Base-by-base conservation (phyloP, 441 rosid species). In the Euphorbia corollata region DNA sequence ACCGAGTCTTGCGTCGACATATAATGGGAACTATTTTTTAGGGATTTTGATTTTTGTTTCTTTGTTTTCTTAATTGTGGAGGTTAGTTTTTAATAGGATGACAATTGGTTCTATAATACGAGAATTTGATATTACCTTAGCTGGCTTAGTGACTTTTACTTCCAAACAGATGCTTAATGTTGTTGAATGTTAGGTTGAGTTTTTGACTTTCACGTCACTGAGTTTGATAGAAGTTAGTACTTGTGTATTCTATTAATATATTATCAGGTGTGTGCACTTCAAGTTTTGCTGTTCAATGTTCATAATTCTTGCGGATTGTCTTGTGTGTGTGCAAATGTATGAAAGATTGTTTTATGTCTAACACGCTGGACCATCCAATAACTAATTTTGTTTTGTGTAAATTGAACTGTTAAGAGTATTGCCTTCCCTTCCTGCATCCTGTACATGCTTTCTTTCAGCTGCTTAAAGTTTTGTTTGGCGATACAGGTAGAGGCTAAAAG, bases 401-500 rank as follows among this genome's bases (percentile, higher is more conserved):
- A 24, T 32, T 2, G 13, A 48, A 47, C 38, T 18, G 5, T 27
- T 68, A 4, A 47, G 59, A 50, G 24, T 22, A 51, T 23, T 11
- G 11, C 15, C 4, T 30, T 5, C 8, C 41, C 47, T 11, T 65
- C 45, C 13, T 22, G 65, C 30, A 71, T 18, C 5, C 0, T 55
- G 34, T 5, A 36, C 23, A 19, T 41, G 16, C 36, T 2, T 32
- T 58, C 55, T 23, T 68, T 51, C 23, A 54, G 63, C 22, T 24
- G 58, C 45, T 71, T 64, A 61, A 70, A 61, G 45, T 68, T 60
- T 15, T 19, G 13, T 64, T 48, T 80, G 72, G 56, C 60, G 5
- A 63, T 67, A 32, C 75, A 91, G 98, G 95, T 92, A 60, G 95
- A 89, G 82, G 96, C 86, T 43, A 92, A 89, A 85, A 86, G 86